These are phyloP conservation scores for Chaetoscypha palmicola DNA, from an alignment of 2,329 filamentous ascomycete species.

Conservation along the genomic window DNA sequence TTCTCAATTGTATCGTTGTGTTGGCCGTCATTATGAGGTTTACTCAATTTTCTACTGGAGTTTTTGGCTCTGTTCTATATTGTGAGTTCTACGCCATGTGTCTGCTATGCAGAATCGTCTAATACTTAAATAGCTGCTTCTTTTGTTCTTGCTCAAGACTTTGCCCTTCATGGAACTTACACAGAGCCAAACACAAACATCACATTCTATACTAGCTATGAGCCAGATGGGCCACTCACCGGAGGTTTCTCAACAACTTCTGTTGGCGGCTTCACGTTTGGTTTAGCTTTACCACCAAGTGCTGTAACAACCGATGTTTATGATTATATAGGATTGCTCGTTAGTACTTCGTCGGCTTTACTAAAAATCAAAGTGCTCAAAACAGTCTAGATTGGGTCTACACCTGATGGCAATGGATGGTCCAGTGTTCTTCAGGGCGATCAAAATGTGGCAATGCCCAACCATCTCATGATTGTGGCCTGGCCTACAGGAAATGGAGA, in stretches of 20 bases:
- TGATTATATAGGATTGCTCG: slow-evolving; percentile 55
- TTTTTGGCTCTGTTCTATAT: slow-evolving; percentile 20
- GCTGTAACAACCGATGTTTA: slow-evolving; percentile 40
- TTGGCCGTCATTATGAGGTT: slow-evolving; percentile 23
- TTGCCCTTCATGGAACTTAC: slow-evolving; percentile 31
- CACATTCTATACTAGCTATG: slow-evolving; percentile 44
- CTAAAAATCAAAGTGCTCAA: neutral
- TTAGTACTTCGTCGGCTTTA: slow-evolving; percentile 28
- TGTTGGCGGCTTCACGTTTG: slow-evolving; percentile 43
- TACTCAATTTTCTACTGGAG: slow-evolving; percentile 17
- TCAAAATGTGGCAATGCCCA: slow-evolving; percentile 42
- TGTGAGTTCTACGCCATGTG: slow-evolving; percentile 16
- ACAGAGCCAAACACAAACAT: slow-evolving; percentile 45
- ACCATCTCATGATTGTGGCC: slow-evolving; percentile 49
- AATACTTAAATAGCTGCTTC: slow-evolving; percentile 16
- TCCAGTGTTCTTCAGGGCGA: slow-evolving; percentile 50
- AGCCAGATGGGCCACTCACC: slow-evolving; percentile 33
- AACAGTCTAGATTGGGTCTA: slow-evolving; percentile 39
- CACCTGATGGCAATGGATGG: slow-evolving; percentile 44
- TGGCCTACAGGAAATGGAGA: slow-evolving; percentile 44
- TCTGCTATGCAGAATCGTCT: slow-evolving; percentile 1
- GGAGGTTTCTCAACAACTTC: slow-evolving; percentile 25
- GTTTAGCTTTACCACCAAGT: slow-evolving; percentile 46
- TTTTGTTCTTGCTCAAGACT: slow-evolving; percentile 24
- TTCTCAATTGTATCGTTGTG: slow-evolving; percentile 11